Evolutionary conservation across 495 filamentous ascomycete genomes (phyloP).

Genomic region (Apiosordaria backusii): DNA sequence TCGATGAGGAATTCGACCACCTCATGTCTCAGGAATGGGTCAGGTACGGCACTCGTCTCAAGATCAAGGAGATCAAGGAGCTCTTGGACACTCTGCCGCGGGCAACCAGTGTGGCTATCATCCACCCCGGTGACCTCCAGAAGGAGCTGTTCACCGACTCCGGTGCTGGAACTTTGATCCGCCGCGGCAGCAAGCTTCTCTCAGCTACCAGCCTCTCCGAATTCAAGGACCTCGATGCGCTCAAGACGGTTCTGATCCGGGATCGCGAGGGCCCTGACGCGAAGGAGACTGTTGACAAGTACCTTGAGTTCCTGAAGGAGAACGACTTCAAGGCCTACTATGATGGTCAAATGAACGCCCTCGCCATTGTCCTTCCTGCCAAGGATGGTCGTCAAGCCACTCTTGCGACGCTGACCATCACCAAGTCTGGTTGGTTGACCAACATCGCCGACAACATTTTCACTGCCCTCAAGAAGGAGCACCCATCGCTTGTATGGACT

Average conservation of each 20-base stretch:
- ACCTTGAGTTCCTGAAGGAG: conserved; percentile 70
- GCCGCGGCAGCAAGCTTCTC: conserved; percentile 86
- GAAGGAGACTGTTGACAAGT: conserved; percentile 77
- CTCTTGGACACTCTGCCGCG: conserved; percentile 81
- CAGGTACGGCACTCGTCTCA: conserved; percentile 88
- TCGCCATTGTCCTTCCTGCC: conserved; percentile 86
- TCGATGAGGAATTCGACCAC: conserved; percentile 95
- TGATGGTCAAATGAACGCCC: conserved; percentile 92
- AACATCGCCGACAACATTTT: conserved; percentile 99
- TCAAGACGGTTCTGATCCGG: conserved; percentile 80
- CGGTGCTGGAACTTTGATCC: conserved; percentile 91
- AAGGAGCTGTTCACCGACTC: conserved; percentile 97
- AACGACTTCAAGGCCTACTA: conserved; percentile 90
- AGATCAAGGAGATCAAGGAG: conserved; percentile 99
- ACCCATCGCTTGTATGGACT: conserved; percentile 91
- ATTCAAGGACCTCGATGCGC: conserved; percentile 69
- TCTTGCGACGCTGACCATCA: conserved; percentile 90
- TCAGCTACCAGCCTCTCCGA: conserved; percentile 69
- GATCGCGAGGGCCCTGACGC: conserved; percentile 86
- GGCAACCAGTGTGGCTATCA: conserved; percentile 94
- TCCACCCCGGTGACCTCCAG: conserved; percentile 89
- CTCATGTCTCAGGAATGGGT: conserved; percentile 97
- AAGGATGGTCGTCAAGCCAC: conserved; percentile 59
- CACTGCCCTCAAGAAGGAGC: conserved; percentile 86
- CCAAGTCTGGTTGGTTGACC: conserved; percentile 90